Base-by-base conservation (phyloP, 495 filamentous ascomycete species). In the Talaromyces ruber region DNA sequence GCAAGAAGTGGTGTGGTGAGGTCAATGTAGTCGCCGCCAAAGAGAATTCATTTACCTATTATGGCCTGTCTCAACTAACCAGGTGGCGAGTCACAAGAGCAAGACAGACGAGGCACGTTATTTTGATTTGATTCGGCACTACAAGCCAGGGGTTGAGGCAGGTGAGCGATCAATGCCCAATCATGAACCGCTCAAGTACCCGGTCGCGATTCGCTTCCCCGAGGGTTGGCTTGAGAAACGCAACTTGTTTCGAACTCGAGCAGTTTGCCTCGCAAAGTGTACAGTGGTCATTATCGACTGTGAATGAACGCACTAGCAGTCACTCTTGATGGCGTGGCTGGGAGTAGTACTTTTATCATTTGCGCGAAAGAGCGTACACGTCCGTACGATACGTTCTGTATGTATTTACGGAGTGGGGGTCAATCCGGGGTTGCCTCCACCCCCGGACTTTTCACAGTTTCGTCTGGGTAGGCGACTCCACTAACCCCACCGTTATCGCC, bases 361-460 rank as follows among this genome's bases (percentile, higher is more conserved):
- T 11, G 30, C 12, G 30, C 12, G 12, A 34, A 11, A 34, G 3
- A 34, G 9, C 3, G 30, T 34, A 34, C 12, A 11, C 6, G 9
- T 34, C 11, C 30, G 32, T 14, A 37, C 32, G n/a, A n/a, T 37
- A 2, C 12, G 32, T 37, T 12, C 32, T 0, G 32, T 37, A 14
- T 9, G 34, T 39, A 37, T 1, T 37, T 16, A 37, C 30, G 2
- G 8, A 16, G 55, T 30, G 26, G 55, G n/a, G n/a, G n/a, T 21
- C 11, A 50, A 25, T 45, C 58, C 58, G 30, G 58, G 58, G 34
- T 34, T 45, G 58, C n/a, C 14, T 58, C 55, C 55, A 58, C 55
- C 55, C 55, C 55, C 55, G 55, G 55, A 58, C 22, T 54, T 11
- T 6, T 25, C 8, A 26, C 22, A 54, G 51, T 54, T 22, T 12